Evolutionary conservation across 345 rosid species (phyloP).

Genomic region (Carallia pectinifolia): DNA sequence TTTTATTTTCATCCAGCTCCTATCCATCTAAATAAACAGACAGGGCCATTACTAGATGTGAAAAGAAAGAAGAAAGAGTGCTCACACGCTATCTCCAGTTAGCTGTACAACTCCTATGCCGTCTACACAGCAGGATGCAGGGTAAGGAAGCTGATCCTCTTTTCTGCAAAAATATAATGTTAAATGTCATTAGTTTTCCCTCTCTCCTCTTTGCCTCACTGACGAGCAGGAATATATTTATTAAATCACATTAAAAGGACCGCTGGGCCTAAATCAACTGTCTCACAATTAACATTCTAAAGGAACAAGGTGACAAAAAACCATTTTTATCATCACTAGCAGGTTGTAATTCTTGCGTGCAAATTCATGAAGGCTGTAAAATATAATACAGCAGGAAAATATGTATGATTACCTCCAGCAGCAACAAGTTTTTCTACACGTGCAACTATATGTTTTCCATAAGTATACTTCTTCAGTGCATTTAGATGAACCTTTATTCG

Average conservation of each 20-base stretch:
- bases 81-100: conserved; percentile 53
- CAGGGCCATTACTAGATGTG: conserved; percentile 28
- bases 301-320: background rate
- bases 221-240: background rate
- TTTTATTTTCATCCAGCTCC: conserved; percentile 42
- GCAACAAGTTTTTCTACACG: conserved; percentile 97
- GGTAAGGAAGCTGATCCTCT: conserved; percentile 60
- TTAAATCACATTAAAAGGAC: background rate
- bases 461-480: conserved; percentile 89
- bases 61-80: conserved; percentile 25
- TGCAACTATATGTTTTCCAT: conserved; percentile 94
- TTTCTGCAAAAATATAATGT: conserved; percentile 40
- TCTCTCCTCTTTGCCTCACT: background rate
- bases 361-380: background rate
- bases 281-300: background rate
- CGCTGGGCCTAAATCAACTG: background rate
- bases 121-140: conserved; percentile 37
- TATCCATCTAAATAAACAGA: conserved; percentile 34
- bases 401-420: conserved; percentile 69
- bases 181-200: background rate
- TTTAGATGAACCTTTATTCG: conserved; percentile 88
- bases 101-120: conserved; percentile 59
- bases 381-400: background rate
- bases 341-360: too few relatives aligned
- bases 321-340: too few relatives aligned